Conservation (phyloP, 441 rosid species). For the Croton laevigatus region DNA sequence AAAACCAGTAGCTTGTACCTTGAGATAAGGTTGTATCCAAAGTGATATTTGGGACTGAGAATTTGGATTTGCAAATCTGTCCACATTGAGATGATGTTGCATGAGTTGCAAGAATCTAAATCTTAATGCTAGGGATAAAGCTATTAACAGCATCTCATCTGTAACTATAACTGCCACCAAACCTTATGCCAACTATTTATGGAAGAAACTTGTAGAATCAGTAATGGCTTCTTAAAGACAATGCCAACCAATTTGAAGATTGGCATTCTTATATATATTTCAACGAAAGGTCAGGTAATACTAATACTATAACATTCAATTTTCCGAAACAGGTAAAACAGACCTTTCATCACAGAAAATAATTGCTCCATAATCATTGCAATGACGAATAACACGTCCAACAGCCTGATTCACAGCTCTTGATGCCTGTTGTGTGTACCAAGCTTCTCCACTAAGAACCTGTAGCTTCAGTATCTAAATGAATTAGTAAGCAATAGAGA, state of each 20-base stretch:
- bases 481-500: slow-evolving; percentile 21
- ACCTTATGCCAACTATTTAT: not conserved
- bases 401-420: slow-evolving; percentile 99
- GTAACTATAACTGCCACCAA: not conserved
- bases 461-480: slow-evolving; percentile 38
- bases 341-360: slow-evolving; percentile 96
- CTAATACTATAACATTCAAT: not conserved
- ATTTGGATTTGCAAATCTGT: slow-evolving; percentile 73
- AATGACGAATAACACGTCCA: slow-evolving; percentile 98
- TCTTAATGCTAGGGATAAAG: slow-evolving; percentile 7
- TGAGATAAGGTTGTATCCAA: slow-evolving; percentile 90
- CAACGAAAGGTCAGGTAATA: slow-evolving; percentile 7
- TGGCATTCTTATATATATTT: not conserved
- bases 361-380: slow-evolving; percentile 93
- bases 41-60: slow-evolving; percentile 81
- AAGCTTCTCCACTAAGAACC: slow-evolving; percentile 69
- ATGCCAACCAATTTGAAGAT: slow-evolving; percentile 8
- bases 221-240: not conserved
- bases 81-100: slow-evolving; percentile 26
- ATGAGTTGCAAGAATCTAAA: slow-evolving; percentile 14
- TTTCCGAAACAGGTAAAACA: not conserved
- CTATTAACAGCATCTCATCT: not conserved
- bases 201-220: not conserved
- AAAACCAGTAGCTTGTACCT: slow-evolving; percentile 45
- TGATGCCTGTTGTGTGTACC: slow-evolving; percentile 94